phyloP scores from a whole-genome alignment of 169 alveolate genomes.

The Theileria sp. region DNA sequence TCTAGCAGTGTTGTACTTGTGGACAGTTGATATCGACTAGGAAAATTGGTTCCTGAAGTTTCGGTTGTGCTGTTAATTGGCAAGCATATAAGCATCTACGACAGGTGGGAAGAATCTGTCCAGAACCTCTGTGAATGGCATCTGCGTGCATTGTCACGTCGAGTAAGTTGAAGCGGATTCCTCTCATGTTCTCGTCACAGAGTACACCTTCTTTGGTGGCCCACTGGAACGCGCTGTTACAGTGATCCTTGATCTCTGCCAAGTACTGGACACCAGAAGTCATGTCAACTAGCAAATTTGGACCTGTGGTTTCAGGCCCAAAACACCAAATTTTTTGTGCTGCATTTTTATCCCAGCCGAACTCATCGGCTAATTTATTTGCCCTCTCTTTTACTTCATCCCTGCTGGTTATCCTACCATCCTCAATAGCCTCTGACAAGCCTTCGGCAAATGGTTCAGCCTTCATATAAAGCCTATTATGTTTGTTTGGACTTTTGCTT shows the following conservation, averaged over 20 bases:
- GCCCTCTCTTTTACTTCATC: conserved; percentile 95
- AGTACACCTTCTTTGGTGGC: conserved; percentile 98
- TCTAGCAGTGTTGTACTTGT: conserved; percentile 26
- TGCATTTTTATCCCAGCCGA: conserved; percentile 96
- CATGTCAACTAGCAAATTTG: conserved; percentile 94
- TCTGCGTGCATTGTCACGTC: conserved; percentile 99
- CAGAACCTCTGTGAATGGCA: conserved; percentile 99
- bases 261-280: conserved; percentile 97
- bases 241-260: conserved; percentile 97
- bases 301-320: conserved; percentile 99
- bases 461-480: conserved; percentile 95
- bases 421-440: conserved; percentile 94
- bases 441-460: conserved; percentile 97
- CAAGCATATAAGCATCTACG: conserved; percentile 96
- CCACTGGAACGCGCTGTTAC: conserved; percentile 99
- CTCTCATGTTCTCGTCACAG: conserved; percentile 98
- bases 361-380: conserved; percentile 88
- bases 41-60: conserved; percentile 98
- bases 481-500: conserved; percentile 99
- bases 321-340: conserved; percentile 98
- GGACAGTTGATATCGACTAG: conserved; percentile 97
- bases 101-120: conserved; percentile 97
- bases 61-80: conserved; percentile 95
- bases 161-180: conserved; percentile 93
- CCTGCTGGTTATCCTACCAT: conserved; percentile 87